Evolutionary conservation across 2,329 filamentous ascomycete species (phyloP), one percentile per base, ranked within the genome.

Genomic region (Tolypocladium sp.): DNA sequence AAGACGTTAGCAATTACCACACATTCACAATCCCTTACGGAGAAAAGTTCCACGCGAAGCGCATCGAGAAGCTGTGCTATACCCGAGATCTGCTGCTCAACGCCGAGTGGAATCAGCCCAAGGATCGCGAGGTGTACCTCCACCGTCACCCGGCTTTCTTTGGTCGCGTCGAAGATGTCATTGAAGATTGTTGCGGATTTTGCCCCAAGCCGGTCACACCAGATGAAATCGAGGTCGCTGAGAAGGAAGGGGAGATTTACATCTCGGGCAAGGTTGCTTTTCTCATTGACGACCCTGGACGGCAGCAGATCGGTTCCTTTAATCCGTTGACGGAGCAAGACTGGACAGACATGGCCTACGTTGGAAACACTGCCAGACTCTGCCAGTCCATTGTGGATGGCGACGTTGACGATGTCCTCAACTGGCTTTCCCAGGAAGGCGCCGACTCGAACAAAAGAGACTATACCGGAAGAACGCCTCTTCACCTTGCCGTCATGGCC

Each of bases 261-360:
- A 84, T 96, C 27, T 89, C 86, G 3, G 91, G 91, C 10, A 79
- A 82, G 27, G 79, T 94, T 12, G 78, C 79, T 0, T 95, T 95
- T 71, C 78, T 94, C 64, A 87, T 87, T 62, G 90, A 96, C 66
- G 84, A 96, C 64, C 90, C 91, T 1, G 91, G 91, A 22, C 81
- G 91, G 58, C 91, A 94, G 68, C 76, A 82, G 70, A 84, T 84
- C 56, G 82, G 82, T 33, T 84, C 81, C 12, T 95, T 95, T 75
- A 88, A 94, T 65, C 91, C 91, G 0, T 79, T 93, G 42, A 92
- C 88, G 0, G 86, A 91, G 49, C 81, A 90, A 56, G 90, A 94
- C 68, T 95, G 91, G 90, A 94, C 91, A 0, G 89, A 92, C 63
- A 94, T 95, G 90, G 90, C 91, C 0, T 96, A 95, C 64, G 81